Base-by-base conservation (phyloP, 208 protist species). In the Naegleria fowleri region DNA sequence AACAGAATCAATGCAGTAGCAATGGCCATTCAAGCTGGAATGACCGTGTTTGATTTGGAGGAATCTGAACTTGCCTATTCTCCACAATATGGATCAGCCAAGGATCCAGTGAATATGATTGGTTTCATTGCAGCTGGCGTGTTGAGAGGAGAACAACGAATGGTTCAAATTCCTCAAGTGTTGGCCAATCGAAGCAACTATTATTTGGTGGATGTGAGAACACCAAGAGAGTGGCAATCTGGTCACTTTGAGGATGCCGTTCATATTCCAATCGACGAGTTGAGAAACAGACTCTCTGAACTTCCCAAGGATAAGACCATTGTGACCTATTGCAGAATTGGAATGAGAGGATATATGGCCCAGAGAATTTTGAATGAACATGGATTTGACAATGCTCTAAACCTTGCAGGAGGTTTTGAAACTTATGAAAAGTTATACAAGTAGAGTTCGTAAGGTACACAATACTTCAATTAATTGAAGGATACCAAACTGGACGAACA, bases 51-150 rank as follows among this genome's bases (percentile, higher is more conserved):
- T 86, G 93, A 96, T 83, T 83, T 96, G 25, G 92, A 48, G 16
- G 88, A 96, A 22, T 39, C 85, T n/a, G 94, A 96, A 85, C 91
- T 96, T 22, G 83, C 76, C 40, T 96, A 96, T 59, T 76, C 92
- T 19, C 94, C 94, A n/a, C 94, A 87, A 39, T 94, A 93, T 75
- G 92, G 92, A 36, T 39, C 92, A 38, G 92, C 94, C 36, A 95
- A 95, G 83, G 93, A 94, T 41, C 33, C 90, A 29, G 89, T 95
- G 39, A 95, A 95, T 83, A 51, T 92, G n/a, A 89, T 86, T 83
- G 92, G 92, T 19, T 88, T 92, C 29, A 85, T 92, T 48, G 91
- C 88, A 36, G 0, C 25, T 15, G 67, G 67, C 36, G 25, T 79
- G 3, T 79, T 79, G 29, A 25, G 67, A 79, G 67, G 67, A 36